These are phyloP conservation scores for Podaxis carcinomalis DNA, from an alignment of 768 basidiomycete genomes.

Conservation along the genomic window DNA sequence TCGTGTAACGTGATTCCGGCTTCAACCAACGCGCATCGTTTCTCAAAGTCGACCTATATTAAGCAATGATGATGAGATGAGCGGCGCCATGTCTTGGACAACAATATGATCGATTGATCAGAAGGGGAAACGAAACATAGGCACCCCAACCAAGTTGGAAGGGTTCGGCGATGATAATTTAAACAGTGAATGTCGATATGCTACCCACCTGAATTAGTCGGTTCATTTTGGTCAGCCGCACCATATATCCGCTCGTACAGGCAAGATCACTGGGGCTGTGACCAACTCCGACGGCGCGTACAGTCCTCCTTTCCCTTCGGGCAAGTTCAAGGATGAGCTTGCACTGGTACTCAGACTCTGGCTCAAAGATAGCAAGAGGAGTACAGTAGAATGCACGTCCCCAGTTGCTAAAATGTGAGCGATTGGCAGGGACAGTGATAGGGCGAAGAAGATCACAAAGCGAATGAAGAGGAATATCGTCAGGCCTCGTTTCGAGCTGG, in stretches of 20 bases:
- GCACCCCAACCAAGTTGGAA: background rate
- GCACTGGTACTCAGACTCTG: constrained; percentile 65
- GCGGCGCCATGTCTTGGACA: background rate
- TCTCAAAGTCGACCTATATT: constrained; percentile 64
- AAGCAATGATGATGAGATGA: constrained; percentile 9
- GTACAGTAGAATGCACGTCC: constrained; percentile 69
- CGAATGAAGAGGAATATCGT: constrained; percentile 36
- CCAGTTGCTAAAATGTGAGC: constrained; percentile 77
- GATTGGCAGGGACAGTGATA: constrained; percentile 42
- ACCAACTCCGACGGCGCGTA: constrained; percentile 85
- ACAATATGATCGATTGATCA: background rate
- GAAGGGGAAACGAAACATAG: constrained; percentile 4
- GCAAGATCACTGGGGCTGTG: constrained; percentile 94
- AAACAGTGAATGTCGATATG: constrained; percentile 6
- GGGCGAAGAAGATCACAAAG: constrained; percentile 54
- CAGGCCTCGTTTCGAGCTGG: constrained; percentile 27
- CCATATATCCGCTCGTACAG: constrained; percentile 84
- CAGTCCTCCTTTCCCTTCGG: constrained; percentile 57
- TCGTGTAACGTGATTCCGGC: constrained; percentile 75
- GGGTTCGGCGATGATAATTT: background rate
- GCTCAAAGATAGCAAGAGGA: constrained; percentile 73
- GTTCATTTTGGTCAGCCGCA: constrained; percentile 72
- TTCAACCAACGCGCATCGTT: constrained; percentile 64
- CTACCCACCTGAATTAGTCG: constrained; percentile 69
- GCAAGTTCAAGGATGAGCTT: constrained; percentile 78